Conservation (phyloP, 2,329 filamentous ascomycete genomes). For the Talaromyces sp. region DNA sequence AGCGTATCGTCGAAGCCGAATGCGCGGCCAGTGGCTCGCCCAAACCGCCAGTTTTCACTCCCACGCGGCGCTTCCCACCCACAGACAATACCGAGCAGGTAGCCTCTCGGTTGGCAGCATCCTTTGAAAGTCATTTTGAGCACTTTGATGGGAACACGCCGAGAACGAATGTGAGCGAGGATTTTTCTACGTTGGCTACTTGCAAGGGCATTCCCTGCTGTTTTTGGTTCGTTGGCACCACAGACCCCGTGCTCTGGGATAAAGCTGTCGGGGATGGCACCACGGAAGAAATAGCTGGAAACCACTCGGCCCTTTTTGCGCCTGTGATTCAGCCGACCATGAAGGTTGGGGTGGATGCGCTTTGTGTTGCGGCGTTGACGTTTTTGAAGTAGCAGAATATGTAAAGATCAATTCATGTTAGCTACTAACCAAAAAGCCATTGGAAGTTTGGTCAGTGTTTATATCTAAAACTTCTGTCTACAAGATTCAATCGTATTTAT, state of each 20-base stretch:
- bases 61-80: slow-evolving; percentile 49
- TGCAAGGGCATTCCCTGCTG: slow-evolving; percentile 46
- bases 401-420: no score
- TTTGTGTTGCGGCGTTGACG: slow-evolving; percentile 49
- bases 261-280: slow-evolving; percentile 42
- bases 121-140: slow-evolving; percentile 47
- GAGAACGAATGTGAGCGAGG: slow-evolving; percentile 46
- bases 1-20: slow-evolving; percentile 56
- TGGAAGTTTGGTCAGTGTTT: no score
- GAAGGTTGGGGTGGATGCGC: slow-evolving; percentile 48
- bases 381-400: slow-evolving; percentile 20
- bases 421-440: no score
- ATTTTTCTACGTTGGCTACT: slow-evolving; percentile 55
- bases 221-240: slow-evolving; percentile 57
- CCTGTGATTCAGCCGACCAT: slow-evolving; percentile 58
- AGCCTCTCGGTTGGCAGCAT: slow-evolving; percentile 40
- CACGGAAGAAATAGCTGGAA: slow-evolving; percentile 50
- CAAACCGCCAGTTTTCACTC: slow-evolving; percentile 43
- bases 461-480: no score
- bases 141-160: slow-evolving; percentile 29
- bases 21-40: slow-evolving; percentile 48
- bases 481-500: no score
- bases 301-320: slow-evolving; percentile 57
- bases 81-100: slow-evolving; percentile 48
- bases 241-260: slow-evolving; percentile 49